phyloP scores from a whole-genome alignment of 2,329 filamentous ascomycete species.

The Aureobasidium musti region DNA sequence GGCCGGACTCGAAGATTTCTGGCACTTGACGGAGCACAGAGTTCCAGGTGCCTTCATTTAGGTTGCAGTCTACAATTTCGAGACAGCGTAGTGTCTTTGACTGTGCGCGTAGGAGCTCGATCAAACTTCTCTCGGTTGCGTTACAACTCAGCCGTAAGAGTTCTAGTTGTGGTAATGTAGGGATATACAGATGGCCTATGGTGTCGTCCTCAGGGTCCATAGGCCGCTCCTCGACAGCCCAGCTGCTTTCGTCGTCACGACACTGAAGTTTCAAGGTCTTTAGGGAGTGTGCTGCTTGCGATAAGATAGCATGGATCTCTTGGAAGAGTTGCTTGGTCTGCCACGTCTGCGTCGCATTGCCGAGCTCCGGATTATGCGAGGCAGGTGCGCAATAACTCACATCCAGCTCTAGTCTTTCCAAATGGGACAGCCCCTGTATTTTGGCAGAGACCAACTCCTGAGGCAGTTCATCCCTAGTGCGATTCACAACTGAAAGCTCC shows the following conservation, averaged over 20 bases:
- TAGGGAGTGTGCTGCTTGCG: neutral
- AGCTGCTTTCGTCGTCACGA: constrained; percentile 19
- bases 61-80: constrained; percentile 21
- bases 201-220: constrained; percentile 28
- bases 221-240: neutral
- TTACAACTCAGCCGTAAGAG: constrained; percentile 32
- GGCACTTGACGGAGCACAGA: constrained; percentile 32
- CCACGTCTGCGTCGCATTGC: neutral
- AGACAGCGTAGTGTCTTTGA: constrained; percentile 32
- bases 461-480: neutral
- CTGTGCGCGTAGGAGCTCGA: constrained; percentile 33
- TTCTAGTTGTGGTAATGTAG: constrained; percentile 32
- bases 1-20: constrained; percentile 24
- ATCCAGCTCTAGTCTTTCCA: constrained; percentile 9
- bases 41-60: neutral
- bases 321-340: constrained; percentile 8
- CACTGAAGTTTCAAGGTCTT: neutral
- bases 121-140: constrained; percentile 28
- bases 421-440: neutral
- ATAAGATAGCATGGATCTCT: constrained; percentile 20
- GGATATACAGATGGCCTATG: constrained; percentile 30
- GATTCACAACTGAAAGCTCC: too few species aligned
- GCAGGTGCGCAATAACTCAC: neutral
- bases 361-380: neutral
- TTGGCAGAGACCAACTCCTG: neutral